Base-by-base conservation (phyloP, 148 eudicot genomes). In the Rhododendron kiyosumense region DNA sequence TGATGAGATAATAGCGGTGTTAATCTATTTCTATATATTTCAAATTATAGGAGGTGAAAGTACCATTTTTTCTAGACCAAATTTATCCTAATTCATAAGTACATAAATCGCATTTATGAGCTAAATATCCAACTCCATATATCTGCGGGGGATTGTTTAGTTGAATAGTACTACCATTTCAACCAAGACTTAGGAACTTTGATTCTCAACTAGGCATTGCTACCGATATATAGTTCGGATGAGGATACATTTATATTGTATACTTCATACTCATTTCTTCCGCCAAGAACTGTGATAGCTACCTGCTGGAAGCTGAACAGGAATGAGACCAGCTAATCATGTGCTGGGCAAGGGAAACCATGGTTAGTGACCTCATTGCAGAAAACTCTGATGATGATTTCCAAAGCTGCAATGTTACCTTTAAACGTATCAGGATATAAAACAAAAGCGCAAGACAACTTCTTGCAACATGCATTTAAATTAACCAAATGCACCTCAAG, bases 321-420 rank as follows among this genome's bases (percentile, higher is more conserved):
- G 96, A 91, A 86, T 91, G 94, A 38, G 93, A 93, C 88, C 95
- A 89, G 88, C 93, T 92, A 89, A 94, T 92, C 90, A 95, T 88
- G 89, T 91, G 92, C 90, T 97, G 99, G 46, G 95, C 96, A 83
- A 97, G 94, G 88, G 99, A 93, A 84, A 95, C 93, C 93, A 95
- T 93, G 51, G 95, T 91, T 87, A 97, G 90, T 59, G 99, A 94
- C 86, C 99, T 92, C 92, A 94, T 81, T 84, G 99, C 98, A 93
- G 94, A 92, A 89, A 95, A 97, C 91, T 95, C 98, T 63, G 98
- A 87, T 79, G 99, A 95, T 83, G 95, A 94, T 93, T 92, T 94
- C 99, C 99, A 97, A 86, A 97, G 95, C 99, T 97, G 95, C 87
- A 94, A 91, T 84, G 86, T 86, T 52, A 89, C 84, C 80, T 81